phyloP scores from a whole-genome alignment of 2,329 filamentous ascomycete genomes.

The Sarocladiaceae sp. region DNA sequence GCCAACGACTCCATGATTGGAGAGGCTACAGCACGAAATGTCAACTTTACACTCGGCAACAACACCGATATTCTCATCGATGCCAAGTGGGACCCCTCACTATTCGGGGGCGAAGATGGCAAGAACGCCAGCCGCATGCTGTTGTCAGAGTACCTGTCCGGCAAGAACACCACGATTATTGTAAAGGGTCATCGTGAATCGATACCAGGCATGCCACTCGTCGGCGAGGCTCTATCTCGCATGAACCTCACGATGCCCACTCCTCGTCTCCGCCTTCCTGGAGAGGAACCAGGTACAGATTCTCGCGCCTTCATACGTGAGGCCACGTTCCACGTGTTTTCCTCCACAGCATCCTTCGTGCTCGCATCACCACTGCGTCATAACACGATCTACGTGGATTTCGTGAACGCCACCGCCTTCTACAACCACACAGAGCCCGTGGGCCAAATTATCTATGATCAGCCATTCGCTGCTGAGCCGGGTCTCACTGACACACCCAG shows the following conservation, averaged over 20 bases:
- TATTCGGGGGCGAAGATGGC: slow-evolving; percentile 58
- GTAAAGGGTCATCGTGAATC: slow-evolving; percentile 64
- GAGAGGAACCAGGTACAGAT: slow-evolving; percentile 30
- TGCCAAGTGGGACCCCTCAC: slow-evolving; percentile 66
- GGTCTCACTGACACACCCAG: slow-evolving; percentile 66
- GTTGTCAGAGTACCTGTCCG: slow-evolving; percentile 81
- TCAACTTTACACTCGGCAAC: slow-evolving; percentile 59
- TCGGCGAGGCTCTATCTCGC: slow-evolving; percentile 67
- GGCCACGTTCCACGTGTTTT: slow-evolving; percentile 79
- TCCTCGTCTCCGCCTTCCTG: slow-evolving; percentile 58
- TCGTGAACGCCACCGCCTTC: slow-evolving; percentile 75
- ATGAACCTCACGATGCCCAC: slow-evolving; percentile 67
- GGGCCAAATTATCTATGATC: slow-evolving; percentile 68
- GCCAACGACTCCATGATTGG: slow-evolving; percentile 70
- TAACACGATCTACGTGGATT: slow-evolving; percentile 70
- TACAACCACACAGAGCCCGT: slow-evolving; percentile 76
- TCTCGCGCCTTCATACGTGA: slow-evolving; percentile 68
- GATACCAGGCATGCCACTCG: slow-evolving; percentile 64
- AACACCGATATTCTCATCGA: slow-evolving; percentile 65
- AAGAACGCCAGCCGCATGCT: slow-evolving; percentile 62
- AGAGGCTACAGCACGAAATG: slow-evolving; percentile 60
- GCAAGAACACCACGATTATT: slow-evolving; percentile 75
- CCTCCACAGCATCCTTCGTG: slow-evolving; percentile 79
- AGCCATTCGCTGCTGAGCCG: slow-evolving; percentile 71
- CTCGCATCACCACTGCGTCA: slow-evolving; percentile 70